Conservation (phyloP, 805 yeast genomes). For the Saturnispora hagleri region DNA sequence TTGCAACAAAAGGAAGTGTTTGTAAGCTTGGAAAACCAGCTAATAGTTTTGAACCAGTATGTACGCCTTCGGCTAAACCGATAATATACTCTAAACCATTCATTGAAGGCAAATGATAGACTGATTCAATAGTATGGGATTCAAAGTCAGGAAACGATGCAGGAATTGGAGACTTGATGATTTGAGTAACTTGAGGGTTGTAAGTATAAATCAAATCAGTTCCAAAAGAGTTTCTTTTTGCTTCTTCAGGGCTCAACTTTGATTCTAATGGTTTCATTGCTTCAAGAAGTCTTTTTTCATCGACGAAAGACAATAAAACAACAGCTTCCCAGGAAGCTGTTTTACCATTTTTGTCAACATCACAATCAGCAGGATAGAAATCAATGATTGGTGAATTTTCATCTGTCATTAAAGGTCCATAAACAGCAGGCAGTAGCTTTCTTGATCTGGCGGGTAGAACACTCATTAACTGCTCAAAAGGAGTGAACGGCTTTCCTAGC, state of each 20-base stretch:
- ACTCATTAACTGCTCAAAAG: conserved; percentile 95
- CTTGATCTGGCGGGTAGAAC: conserved; percentile 91
- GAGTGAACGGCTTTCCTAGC: conserved; percentile 71
- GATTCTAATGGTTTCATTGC: conserved; percentile 63
- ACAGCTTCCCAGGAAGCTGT: conserved; percentile 98
- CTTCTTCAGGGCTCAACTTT: conserved; percentile 61
- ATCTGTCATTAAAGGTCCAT: conserved; percentile 79
- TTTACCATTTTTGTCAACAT: conserved; percentile 86
- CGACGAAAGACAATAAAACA: conserved; percentile 85
- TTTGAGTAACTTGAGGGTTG: conserved; percentile 64
- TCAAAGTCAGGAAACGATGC: conserved; percentile 69
- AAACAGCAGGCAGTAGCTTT: conserved; percentile 64
- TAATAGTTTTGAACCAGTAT: conserved; percentile 55
- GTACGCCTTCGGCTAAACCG: conserved; percentile 60
- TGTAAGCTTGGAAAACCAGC: conserved; percentile 88
- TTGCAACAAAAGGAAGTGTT: conserved; percentile 52
- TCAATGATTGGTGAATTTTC: conserved; percentile 79
- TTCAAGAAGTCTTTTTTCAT: conserved; percentile 59
- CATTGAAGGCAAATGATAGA: conserved; percentile 43
- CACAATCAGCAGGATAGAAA: conserved; percentile 84
- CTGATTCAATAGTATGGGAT: conserved; percentile 65
- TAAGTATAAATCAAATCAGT: conserved; percentile 54
- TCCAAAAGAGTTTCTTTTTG: conserved; percentile 67
- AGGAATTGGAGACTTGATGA: conserved; percentile 69
- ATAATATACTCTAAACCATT: conserved; percentile 32